Conservation (phyloP, 148 eudicot species). For the Talinum fruticosum region DNA sequence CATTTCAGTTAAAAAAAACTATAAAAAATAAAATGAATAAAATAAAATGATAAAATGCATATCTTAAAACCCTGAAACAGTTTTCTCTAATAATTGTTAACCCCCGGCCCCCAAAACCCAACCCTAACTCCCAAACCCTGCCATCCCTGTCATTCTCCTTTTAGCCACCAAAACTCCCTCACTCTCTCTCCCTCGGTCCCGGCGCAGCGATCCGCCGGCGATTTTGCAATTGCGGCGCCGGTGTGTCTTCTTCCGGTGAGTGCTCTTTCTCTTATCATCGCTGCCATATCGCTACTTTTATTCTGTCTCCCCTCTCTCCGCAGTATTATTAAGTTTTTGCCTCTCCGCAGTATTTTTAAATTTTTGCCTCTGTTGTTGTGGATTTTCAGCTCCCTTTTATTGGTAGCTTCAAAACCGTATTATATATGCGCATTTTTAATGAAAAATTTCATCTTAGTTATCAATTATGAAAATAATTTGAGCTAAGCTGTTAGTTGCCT, state of each 20-base stretch:
- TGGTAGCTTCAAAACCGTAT: neutral
- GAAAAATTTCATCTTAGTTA: neutral
- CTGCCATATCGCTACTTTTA: neutral
- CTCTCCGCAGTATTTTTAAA: too few relatives aligned
- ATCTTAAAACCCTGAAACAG: neutral
- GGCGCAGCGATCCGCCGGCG: neutral
- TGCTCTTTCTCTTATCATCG: neutral
- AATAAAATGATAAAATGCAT: neutral
- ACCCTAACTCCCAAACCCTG: slow-evolving; percentile 5
- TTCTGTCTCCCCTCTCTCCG: neutral
- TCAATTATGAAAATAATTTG: neutral
- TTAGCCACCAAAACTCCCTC: neutral
- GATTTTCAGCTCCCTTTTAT: neutral
- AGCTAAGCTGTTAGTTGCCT: neutral
- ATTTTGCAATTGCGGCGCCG: neutral
- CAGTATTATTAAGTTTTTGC: neutral
- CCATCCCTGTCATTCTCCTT: neutral
- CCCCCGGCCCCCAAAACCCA: neutral
- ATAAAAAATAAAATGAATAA: too few relatives aligned
- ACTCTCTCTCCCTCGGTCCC: neutral
- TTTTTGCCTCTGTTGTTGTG: too few relatives aligned
- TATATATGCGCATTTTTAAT: neutral
- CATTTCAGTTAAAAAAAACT: too few relatives aligned
- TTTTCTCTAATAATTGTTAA: neutral
- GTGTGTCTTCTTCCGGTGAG: neutral